Base-by-base conservation (phyloP, 1,284 basidiomycete genomes). In the Cutaneotrichosporon sp. region DNA sequence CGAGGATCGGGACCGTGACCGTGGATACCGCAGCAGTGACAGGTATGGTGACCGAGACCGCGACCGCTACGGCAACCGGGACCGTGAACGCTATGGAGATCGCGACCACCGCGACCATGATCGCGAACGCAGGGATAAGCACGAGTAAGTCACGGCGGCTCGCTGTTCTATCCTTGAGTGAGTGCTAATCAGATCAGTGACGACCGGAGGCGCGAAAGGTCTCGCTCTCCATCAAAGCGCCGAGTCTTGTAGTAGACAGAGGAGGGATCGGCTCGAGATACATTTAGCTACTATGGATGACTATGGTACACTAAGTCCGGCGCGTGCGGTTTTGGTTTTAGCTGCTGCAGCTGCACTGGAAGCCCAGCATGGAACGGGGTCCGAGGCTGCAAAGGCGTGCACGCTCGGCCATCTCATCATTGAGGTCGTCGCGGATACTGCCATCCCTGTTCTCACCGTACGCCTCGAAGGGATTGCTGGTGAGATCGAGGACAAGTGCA, bases 301-400 rank as follows among this genome's bases (percentile, higher is more conserved):
- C 29, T 39, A 39, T 22, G 8, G n/a, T 19, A 38, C 35, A 38
- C 19, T n/a, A 42, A 11, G 19, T 35, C 24, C 4, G 29, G 34
- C 35, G 22, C 31, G 20, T 43, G 16, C 33, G 20, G 17, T 16
- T 43, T 31, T 43, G 24, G 24, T 33, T 32, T 26, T 62, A 93
- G 69, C 87, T 89, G 12, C 88, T 90, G 66, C 91, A 96, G 61
- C 87, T 90, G 71, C 91, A 96, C 70, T 94, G 90, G 78, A 92
- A 93, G 0, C 91, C 92, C 22, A 93, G 75, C 80, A 90, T 80
- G 57, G 75, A 79, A 66, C 78, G 81, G 26, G 84, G 82, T 3
- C 91, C 91, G 35, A 90, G 75, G 11, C 84, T 83, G 69, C 90
- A 94, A 57, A 85, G 82, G 55, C 87, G 76, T 10, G 45, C 51